These are phyloP conservation scores for Isoetes taiwanensis DNA, from an alignment of 75 land plant species.

Conservation along the genomic window DNA sequence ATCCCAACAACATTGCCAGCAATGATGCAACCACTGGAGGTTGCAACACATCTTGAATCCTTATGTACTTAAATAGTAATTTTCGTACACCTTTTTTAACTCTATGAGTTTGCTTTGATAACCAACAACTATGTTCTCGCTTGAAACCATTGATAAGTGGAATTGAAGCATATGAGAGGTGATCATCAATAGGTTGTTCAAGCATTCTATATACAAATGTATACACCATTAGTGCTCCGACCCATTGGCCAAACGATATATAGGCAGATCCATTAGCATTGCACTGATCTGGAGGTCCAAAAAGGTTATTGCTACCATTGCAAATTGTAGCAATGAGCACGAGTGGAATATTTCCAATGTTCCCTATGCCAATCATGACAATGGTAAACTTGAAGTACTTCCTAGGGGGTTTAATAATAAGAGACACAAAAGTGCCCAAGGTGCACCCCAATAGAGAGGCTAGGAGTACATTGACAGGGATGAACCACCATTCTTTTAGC, in stretches of 20 bases:
- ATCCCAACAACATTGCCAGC: too few species aligned
- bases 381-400: background rate
- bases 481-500: too few species aligned
- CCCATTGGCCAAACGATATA: conserved; percentile 17
- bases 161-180: too few species aligned
- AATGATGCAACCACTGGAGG: too few species aligned
- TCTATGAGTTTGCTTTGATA: too few species aligned
- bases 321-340: background rate
- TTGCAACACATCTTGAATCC: too few species aligned
- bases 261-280: background rate
- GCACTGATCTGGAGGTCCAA: background rate
- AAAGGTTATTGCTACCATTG: background rate
- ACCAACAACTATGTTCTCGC: too few species aligned
- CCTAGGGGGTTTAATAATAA: conserved; percentile 2
- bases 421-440: background rate
- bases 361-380: conserved; percentile 4
- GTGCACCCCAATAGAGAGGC: background rate
- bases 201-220: conserved; percentile 82
- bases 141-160: too few species aligned
- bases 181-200: too few species aligned
- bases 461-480: background rate
- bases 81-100: too few species aligned
- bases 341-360: conserved; percentile 3
- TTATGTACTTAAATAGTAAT: too few species aligned
- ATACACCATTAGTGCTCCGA: conserved; percentile 60